Evolutionary conservation across 192 early-diverging fungal genomes (phyloP).

Genomic region (Helicostylum pulchrum): DNA sequence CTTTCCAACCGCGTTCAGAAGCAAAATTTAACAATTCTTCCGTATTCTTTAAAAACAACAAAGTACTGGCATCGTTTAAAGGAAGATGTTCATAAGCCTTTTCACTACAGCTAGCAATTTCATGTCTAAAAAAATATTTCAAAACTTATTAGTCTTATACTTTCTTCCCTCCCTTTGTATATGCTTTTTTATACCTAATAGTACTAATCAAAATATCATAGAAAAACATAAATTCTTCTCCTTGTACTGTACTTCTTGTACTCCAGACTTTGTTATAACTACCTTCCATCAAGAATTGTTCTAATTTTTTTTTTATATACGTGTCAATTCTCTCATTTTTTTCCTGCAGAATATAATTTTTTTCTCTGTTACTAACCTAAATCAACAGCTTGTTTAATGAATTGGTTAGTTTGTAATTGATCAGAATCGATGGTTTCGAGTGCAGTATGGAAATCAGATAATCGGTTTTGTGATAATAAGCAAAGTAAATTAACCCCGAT

Average conservation of each 20-base stretch:
- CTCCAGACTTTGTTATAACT: constrained; percentile 98
- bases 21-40: constrained; percentile 86
- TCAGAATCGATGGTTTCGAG: constrained; percentile 86
- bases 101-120: constrained; percentile 94
- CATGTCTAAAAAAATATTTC: constrained; percentile 66
- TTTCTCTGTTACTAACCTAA: constrained; percentile 40
- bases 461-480: constrained; percentile 88
- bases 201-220: constrained; percentile 92
- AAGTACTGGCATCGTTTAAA: constrained; percentile 84
- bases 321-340: no score
- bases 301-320: constrained; percentile 35
- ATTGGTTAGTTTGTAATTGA: constrained; percentile 74
- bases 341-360: no score
- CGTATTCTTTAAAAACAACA: constrained; percentile 75
- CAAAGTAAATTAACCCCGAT: constrained; percentile 92
- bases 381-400: constrained; percentile 88
- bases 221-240: constrained; percentile 89
- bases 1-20: constrained; percentile 68
- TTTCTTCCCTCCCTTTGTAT: background rate
- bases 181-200: constrained; percentile 63
- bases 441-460: constrained; percentile 99
- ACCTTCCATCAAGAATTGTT: constrained; percentile 97
- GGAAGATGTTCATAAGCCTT: constrained; percentile 88
- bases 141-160: no score
- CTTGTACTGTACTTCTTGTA: constrained; percentile 82